These are phyloP conservation scores for Leishmania mexicana DNA, from an alignment of 208 protist genomes.

Conservation along the genomic window DNA sequence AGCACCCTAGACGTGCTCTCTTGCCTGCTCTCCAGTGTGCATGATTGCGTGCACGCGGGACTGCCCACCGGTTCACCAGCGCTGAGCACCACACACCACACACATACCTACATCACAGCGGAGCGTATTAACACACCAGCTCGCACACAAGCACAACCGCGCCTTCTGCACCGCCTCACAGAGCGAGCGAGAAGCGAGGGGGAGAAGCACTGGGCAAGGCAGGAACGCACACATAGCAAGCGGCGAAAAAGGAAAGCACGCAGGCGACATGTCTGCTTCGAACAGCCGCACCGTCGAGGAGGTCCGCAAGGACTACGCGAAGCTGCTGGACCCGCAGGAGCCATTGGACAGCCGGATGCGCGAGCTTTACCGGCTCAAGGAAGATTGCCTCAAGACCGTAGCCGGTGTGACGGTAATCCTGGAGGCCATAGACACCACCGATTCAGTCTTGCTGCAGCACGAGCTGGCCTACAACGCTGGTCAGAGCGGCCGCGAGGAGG, in stretches of 20 bases:
- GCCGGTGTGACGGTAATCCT: conserved; percentile 58
- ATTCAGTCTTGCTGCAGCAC: conserved; percentile 97
- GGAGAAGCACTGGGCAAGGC: not conserved
- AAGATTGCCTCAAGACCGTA: conserved; percentile 63
- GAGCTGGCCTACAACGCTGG: conserved; percentile 97
- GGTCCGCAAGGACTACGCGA: conserved; percentile 60
- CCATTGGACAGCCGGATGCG: conserved; percentile 86
- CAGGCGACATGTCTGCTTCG: conserved; percentile 15
- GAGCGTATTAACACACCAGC: not conserved
- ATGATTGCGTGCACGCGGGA: not conserved
- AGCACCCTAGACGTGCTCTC: not conserved
- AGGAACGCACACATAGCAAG: not conserved
- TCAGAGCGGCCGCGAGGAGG: conserved; percentile 90
- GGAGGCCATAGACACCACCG: conserved; percentile 79
- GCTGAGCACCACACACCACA: not conserved
- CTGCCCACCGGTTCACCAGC: not conserved
- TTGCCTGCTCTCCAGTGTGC: conserved; percentile 8
- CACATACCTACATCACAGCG: not conserved
- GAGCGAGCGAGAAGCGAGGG: not conserved
- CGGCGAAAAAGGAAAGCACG: not conserved
- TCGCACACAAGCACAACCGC: not conserved
- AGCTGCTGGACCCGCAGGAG: conserved; percentile 72
- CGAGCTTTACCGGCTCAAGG: conserved; percentile 88
- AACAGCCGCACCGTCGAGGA: conserved; percentile 39
- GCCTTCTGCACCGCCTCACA: not conserved